Conservation (phyloP, 2,329 filamentous ascomycete genomes). For the Alternaria burnsii region DNA sequence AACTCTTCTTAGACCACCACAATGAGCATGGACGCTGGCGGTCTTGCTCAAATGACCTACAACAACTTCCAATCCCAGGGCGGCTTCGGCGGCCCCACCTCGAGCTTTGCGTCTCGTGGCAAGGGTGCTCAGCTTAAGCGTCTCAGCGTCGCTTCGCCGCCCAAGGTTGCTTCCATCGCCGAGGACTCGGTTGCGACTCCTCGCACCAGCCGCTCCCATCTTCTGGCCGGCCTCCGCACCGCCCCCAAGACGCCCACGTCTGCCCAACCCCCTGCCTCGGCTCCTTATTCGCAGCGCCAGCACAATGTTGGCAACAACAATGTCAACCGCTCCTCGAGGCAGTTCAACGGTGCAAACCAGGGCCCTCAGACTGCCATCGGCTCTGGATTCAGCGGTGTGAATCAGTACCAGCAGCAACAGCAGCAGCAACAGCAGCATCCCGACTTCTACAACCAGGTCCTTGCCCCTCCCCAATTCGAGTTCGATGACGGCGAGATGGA, state of each 20-base stretch:
- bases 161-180: constrained; percentile 72
- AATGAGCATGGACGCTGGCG: constrained; percentile 88
- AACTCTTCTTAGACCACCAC: constrained; percentile 36
- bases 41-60: constrained; percentile 99
- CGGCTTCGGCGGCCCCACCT: constrained; percentile 77
- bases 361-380: constrained; percentile 68
- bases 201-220: constrained; percentile 91
- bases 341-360: constrained; percentile 52
- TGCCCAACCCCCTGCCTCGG: constrained; percentile 68
- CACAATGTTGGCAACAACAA: constrained; percentile 57
- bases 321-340: constrained; percentile 57
- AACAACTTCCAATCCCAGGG: constrained; percentile 70
- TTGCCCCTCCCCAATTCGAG: constrained; percentile 83
- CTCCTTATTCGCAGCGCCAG: constrained; percentile 66
- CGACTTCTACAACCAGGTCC: constrained; percentile 80
- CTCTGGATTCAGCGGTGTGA: constrained; percentile 60
- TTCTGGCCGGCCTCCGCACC: constrained; percentile 91
- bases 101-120: constrained; percentile 84
- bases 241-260: constrained; percentile 85
- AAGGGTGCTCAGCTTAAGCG: constrained; percentile 91
- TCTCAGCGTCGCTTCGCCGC: constrained; percentile 77
- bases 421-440: constrained; percentile 49
- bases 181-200: constrained; percentile 75
- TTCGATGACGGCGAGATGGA: constrained; percentile 79
- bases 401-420: constrained; percentile 54